Base-by-base conservation (phyloP, 257 asterid species). In the Mentha longifolia region DNA sequence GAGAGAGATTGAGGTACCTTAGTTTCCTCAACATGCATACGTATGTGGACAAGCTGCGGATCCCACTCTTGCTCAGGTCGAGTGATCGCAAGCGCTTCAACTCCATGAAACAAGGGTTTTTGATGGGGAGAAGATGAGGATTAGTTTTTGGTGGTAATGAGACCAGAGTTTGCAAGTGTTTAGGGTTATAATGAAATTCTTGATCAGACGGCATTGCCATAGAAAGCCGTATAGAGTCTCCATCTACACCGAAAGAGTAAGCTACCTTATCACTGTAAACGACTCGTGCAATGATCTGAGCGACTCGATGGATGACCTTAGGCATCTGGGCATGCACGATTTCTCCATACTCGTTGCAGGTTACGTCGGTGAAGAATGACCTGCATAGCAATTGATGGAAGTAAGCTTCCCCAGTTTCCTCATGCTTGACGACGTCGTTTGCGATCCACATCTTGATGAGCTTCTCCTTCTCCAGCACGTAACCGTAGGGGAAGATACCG, bases 371-470 rank as follows among this genome's bases (percentile, higher is more conserved):
- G 63, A 68, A 68, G 63, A 68, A 51, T 7, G 63, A 50, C 51
- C 72, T 50, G 50, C 72, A 50, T 47, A 67, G 72, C 61, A 67
- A 4, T 2, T 67, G 61, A 19, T 68, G 39, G 17, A 68, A 68
- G 63, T 14, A 68, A 52, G 50, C 62, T 17, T 68, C 63, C 11
- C 63, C 73, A 11, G 28, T 37, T n/a, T 52, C 61, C 39, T 68
- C 63, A 33, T 6, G 37, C 37, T 33, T 52, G 0, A 68, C 47
- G 15, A 52, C 28, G 63, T 60, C 73, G 25, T 67, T 20, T 16
- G 73, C 73, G 20, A 68, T 54, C 73, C 73, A 68, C 62, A 67
- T 31, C 72, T 33, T 37, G 72, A 51, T 51, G 39, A 67, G 51
- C 62, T 51, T 67, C 61, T 67, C 62, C n/a, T n/a, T n/a, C n/a